These are phyloP conservation scores for Salicornia ramosissima DNA, from an alignment of 148 eudicot species.

Conservation along the genomic window DNA sequence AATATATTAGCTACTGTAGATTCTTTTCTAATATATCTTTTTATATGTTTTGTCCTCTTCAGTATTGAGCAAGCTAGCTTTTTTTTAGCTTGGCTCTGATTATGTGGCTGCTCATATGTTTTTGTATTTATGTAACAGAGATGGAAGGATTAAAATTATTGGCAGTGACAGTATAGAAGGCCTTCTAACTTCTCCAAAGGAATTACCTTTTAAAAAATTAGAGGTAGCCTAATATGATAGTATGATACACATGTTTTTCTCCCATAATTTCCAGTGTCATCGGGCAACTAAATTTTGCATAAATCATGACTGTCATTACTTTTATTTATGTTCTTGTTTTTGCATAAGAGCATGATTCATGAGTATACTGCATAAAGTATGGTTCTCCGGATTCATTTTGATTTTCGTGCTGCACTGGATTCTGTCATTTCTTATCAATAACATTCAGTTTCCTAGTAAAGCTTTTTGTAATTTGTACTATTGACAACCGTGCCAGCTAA, in stretches of 20 bases:
- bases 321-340: too few species aligned
- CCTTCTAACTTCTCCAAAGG: conserved; percentile 70
- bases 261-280: not conserved
- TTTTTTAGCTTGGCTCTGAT: not conserved
- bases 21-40: not conserved
- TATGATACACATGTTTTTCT: not conserved
- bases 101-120: not conserved
- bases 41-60: not conserved
- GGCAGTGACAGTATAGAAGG: conserved; percentile 87
- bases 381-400: not conserved
- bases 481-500: not conserved
- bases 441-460: conserved; percentile 6
- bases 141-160: conserved; percentile 91
- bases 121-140: conserved; percentile 45
- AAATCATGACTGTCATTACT: not conserved
- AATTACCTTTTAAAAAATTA: conserved; percentile 62
- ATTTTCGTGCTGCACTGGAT: not conserved
- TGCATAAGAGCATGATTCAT: too few species aligned
- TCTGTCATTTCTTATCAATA: not conserved
- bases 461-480: not conserved
- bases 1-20: not conserved
- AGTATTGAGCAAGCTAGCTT: not conserved
- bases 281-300: not conserved
- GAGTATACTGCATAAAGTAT: not conserved
- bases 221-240: conserved; percentile 42